Evolutionary conservation across 73 alveolate species (phyloP), one percentile per base, ranked within the genome.

Genomic region (Paramecium bursaria): DNA sequence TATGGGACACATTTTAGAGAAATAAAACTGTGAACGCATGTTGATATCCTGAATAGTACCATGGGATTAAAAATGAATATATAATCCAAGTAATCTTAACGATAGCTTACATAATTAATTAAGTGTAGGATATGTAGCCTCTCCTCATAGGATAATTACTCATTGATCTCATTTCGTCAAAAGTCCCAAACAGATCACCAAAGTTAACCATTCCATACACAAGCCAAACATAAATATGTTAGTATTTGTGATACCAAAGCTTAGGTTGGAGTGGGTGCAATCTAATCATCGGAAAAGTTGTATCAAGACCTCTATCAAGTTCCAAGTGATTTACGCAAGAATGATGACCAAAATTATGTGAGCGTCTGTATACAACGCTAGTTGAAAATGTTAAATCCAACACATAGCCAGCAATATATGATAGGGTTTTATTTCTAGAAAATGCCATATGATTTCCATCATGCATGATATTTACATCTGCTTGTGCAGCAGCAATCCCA

Each of bases 361-460:
- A 88, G 46, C 96, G 48, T 44, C 93, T 85, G 51, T 91, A 91
- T 17, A 91, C 88, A 3, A 91, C 92, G 22, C 90, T 55, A 17
- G 94, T 82, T 5, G 96, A 89, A 13, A 92, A 92, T 2, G 85
- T 73, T 3, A 91, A 33, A 35, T 91, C 96, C 26, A 91, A 61
- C 17, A 76, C 60, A 26, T 75, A 55, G 19, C 96, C 96, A 46
- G 94, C 92, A 3, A 86, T 29, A 57, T 74, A 85, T 21, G 86
- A 88, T 49, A 91, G 22, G 61, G 86, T 49, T 61, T 88, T 91
- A 54, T 87, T 86, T 6, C 86, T 85, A 42, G 94, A 76, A 39
- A 67, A 91, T 3, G 96, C 96, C 82, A 46, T 67, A 75, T 91
- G 96, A 48, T 91, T 91, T 30, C 96, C 96, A 75, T 91, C 96